phyloP scores from a whole-genome alignment of 2,329 filamentous ascomycete genomes.

The Elsinoe arachidis region DNA sequence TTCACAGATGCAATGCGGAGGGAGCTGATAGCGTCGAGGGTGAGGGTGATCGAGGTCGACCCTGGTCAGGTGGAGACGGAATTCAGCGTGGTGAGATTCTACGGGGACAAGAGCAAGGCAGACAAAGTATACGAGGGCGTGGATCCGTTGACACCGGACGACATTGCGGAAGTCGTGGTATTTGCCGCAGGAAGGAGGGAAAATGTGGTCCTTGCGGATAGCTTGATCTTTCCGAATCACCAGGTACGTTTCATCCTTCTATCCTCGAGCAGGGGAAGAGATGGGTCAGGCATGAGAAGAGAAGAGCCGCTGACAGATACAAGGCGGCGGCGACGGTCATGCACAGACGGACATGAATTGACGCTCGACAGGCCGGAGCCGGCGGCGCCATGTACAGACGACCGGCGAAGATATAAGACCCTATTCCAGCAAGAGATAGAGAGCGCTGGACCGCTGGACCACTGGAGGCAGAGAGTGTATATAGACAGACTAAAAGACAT shows the following conservation, averaged over 20 bases:
- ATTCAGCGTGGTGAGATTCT: constrained; percentile 80
- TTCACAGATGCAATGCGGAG: constrained; percentile 77
- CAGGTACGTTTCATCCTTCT: constrained; percentile 52
- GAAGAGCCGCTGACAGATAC: neutral
- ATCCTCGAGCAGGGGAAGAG: constrained; percentile 2
- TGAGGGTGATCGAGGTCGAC: constrained; percentile 80
- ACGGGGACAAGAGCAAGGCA: constrained; percentile 80
- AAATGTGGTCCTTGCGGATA: constrained; percentile 86
- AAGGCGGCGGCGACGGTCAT: constrained; percentile 38
- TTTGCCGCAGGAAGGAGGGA: constrained; percentile 76
- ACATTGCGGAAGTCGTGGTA: constrained; percentile 84
- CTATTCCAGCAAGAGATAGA: neutral
- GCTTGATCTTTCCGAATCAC: constrained; percentile 78
- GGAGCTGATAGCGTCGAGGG: constrained; percentile 71
- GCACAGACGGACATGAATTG: constrained; percentile 31
- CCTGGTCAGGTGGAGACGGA: constrained; percentile 92
- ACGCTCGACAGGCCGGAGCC: constrained; percentile 24
- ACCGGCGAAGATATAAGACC: neutral
- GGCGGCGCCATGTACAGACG: constrained; percentile 17
- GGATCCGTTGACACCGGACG: constrained; percentile 78
- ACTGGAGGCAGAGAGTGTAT: neutral
- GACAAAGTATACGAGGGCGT: constrained; percentile 81
- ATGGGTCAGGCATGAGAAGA: constrained; percentile 14
- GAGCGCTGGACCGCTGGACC: neutral
- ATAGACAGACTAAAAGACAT: neutral